Evolutionary conservation across 495 filamentous ascomycete species (phyloP).

Genomic region (Opeltia flavorubescens): DNA sequence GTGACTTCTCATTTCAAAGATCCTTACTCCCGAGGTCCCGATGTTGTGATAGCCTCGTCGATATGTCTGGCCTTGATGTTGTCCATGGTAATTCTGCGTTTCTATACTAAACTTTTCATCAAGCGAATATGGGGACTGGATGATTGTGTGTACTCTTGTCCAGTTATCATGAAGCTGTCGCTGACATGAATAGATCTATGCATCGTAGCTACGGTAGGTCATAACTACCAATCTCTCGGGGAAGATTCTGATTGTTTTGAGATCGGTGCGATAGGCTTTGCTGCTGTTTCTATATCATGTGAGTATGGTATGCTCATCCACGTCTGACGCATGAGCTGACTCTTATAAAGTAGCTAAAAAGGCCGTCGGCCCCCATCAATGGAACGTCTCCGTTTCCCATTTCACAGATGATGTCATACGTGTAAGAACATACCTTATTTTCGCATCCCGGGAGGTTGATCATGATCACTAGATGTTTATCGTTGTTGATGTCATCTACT

Average conservation of each 20-base stretch:
- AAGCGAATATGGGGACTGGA: slow-evolving; percentile 6
- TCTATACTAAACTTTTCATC: slow-evolving; percentile 10
- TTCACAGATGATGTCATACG: slow-evolving; percentile 2
- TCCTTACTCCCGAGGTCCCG: not conserved
- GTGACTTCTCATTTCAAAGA: slow-evolving; percentile 3
- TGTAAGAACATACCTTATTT: slow-evolving; percentile 1
- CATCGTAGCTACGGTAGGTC: slow-evolving; percentile 6
- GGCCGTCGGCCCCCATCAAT: slow-evolving; percentile 9
- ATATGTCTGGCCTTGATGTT: slow-evolving; percentile 5
- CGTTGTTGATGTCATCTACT: slow-evolving; percentile 7
- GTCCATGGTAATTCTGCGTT: slow-evolving; percentile 3
- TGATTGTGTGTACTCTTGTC: slow-evolving; percentile 3
- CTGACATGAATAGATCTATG: slow-evolving; percentile 1
- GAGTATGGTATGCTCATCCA: not conserved
- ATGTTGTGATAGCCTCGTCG: slow-evolving; percentile 1
- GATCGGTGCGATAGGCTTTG: slow-evolving; percentile 10
- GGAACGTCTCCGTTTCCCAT: slow-evolving; percentile 3
- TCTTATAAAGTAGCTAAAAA: not conserved
- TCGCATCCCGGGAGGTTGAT: not conserved
- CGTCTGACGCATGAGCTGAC: not conserved
- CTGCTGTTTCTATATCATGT: slow-evolving; percentile 7
- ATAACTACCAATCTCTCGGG: not conserved
- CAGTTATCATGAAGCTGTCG: not conserved
- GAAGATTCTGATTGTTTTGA: not conserved
- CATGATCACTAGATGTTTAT: slow-evolving; percentile 4